Evolutionary conservation across 2,329 filamentous ascomycete species (phyloP).

Genomic region (Aspergillus niger): DNA sequence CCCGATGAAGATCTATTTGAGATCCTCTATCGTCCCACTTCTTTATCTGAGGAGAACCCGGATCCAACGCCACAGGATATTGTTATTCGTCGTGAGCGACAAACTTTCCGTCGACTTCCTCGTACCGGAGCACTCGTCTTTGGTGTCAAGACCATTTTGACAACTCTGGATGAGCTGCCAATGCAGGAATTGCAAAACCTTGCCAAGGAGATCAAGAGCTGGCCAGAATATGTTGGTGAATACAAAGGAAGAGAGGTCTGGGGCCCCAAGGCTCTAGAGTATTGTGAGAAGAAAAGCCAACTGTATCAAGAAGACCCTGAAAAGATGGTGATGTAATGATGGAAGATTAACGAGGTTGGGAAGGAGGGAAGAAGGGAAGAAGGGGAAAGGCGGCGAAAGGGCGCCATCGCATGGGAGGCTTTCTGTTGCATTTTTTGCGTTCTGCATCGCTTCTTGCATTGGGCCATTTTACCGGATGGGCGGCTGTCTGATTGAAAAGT

Average conservation of each 20-base stretch:
- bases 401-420: constrained; percentile 9
- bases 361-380: constrained; percentile 14
- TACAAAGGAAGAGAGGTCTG: constrained; percentile 51
- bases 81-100: constrained; percentile 52
- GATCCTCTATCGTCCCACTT: constrained; percentile 49
- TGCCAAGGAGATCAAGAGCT: constrained; percentile 47
- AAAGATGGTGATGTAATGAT: constrained; percentile 22
- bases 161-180: constrained; percentile 43
- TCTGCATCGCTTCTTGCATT: constrained; percentile 13
- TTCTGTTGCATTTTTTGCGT: constrained; percentile 21
- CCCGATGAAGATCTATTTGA: constrained; percentile 40
- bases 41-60: constrained; percentile 41
- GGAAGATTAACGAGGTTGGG: background rate
- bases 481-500: constrained; percentile 29
- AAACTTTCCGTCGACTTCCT: constrained; percentile 52
- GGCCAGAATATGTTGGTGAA: constrained; percentile 47
- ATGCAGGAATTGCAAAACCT: constrained; percentile 46
- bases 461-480: constrained; percentile 24
- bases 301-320: constrained; percentile 13
- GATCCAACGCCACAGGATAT: constrained; percentile 44
- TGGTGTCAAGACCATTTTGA: constrained; percentile 52
- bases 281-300: constrained; percentile 31
- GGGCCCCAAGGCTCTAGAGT: constrained; percentile 43
- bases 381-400: constrained; percentile 9
- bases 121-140: constrained; percentile 51